These are phyloP conservation scores for Diatrype stigma DNA, from an alignment of 2,329 filamentous ascomycete genomes.

Conservation along the genomic window DNA sequence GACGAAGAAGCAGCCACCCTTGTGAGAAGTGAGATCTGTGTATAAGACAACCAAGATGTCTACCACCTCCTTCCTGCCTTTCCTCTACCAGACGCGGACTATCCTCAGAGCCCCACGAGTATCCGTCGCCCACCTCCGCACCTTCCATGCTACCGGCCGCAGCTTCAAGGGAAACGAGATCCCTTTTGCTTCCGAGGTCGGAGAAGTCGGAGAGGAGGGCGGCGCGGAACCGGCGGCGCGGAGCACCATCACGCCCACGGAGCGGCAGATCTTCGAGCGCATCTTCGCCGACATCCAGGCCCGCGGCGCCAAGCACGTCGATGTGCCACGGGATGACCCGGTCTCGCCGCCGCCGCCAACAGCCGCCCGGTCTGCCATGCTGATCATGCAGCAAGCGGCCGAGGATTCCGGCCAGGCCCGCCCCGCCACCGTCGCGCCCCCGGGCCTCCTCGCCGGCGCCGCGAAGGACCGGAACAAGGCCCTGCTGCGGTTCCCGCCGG, in stretches of 20 bases:
- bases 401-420: conserved; percentile 16
- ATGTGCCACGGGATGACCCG: conserved; percentile 5
- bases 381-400: conserved; percentile 26
- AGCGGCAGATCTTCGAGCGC: conserved; percentile 45
- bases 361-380: conserved; percentile 17
- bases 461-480: conserved; percentile 30
- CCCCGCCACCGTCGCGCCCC: conserved; percentile 12
- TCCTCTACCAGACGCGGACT: conserved; percentile 70
- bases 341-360: background rate
- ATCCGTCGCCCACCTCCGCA: conserved; percentile 16
- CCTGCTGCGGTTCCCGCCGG: conserved; percentile 36
- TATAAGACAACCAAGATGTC: too few relatives aligned
- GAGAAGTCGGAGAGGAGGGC: conserved; percentile 21
- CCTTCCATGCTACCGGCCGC: conserved; percentile 16
- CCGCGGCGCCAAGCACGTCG: conserved; percentile 22
- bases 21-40: too few relatives aligned
- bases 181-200: conserved; percentile 47
- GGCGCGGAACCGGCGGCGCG: conserved; percentile 18
- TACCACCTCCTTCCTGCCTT: conserved; percentile 51
- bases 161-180: conserved; percentile 32
- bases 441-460: conserved; percentile 14
- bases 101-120: conserved; percentile 37
- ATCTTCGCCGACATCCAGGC: conserved; percentile 57
- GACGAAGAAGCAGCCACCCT: too few relatives aligned
- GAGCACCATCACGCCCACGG: conserved; percentile 53